These are phyloP conservation scores for Mycotypha africana DNA, from an alignment of 371 early-diverging fungal genomes.

Conservation along the genomic window DNA sequence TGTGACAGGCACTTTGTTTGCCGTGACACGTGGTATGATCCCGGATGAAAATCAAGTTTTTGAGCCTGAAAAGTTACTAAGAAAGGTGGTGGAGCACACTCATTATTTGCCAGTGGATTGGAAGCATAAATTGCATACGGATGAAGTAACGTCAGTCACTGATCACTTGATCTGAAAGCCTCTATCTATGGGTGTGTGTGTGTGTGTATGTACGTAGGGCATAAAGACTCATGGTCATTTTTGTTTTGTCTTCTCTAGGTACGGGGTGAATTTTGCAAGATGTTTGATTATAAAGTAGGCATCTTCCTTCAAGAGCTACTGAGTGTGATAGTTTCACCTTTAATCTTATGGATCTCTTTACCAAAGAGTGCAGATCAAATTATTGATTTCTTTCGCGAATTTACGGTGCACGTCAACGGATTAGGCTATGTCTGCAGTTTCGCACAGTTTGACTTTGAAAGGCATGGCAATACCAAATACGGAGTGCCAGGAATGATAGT, in stretches of 20 bases:
- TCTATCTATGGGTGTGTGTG: too few species aligned
- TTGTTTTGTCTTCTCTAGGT: slow-evolving; percentile 49
- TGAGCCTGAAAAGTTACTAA: slow-evolving; percentile 75
- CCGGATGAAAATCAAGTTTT: slow-evolving; percentile 76
- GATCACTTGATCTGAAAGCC: too few species aligned
- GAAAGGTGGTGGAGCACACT: slow-evolving; percentile 76
- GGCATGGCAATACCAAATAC: slow-evolving; percentile 81
- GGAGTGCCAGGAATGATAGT: slow-evolving; percentile 62
- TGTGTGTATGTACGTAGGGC: too few species aligned
- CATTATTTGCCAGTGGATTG: slow-evolving; percentile 91
- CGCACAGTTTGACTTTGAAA: slow-evolving; percentile 86
- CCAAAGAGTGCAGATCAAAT: slow-evolving; percentile 76
- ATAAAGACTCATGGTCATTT: not conserved
- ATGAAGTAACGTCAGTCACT: too few species aligned
- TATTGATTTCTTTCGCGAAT: slow-evolving; percentile 91
- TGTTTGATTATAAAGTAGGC: slow-evolving; percentile 78
- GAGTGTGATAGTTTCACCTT: slow-evolving; percentile 80
- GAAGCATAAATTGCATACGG: slow-evolving; percentile 80
- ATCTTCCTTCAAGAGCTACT: slow-evolving; percentile 80
- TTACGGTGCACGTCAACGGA: slow-evolving; percentile 85
- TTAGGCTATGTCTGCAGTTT: slow-evolving; percentile 95
- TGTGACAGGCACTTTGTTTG: slow-evolving; percentile 81
- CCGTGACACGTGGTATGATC: slow-evolving; percentile 78
- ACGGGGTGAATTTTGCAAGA: slow-evolving; percentile 68
- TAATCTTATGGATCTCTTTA: slow-evolving; percentile 77